Base-by-base conservation (phyloP, 2,329 filamentous ascomycete genomes). In the Monosporascus sp. region DNA sequence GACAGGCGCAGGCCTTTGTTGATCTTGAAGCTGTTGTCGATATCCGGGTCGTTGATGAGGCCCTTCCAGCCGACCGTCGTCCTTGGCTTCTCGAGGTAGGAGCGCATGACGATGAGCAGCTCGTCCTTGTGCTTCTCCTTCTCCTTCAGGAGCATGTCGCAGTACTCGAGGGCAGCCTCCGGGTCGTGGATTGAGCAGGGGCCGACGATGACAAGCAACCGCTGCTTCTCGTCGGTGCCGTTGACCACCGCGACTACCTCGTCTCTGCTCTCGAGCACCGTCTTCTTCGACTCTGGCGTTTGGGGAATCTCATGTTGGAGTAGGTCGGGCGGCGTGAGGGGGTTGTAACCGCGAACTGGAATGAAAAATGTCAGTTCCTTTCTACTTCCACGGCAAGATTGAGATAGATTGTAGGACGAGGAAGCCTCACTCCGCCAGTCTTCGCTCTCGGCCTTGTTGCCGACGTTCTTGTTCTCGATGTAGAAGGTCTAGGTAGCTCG, bases 21-120 rank as follows among this genome's bases (percentile, higher is more conserved):
- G 77, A 99, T 97, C 76, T 97, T 86, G 87, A 96, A 97, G 73
- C 88, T 94, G 72, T 96, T 93, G 73, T 97, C 92, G 68, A 99
- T 96, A 68, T 97, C 93, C 2, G 94, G 94, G 74, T 99, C 94
- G 71, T 99, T 97, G 77, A 99, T 96, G 64, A 99, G 78, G 49
- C 94, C 94, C 78, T 99, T 99, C 94, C 94, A 99, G 63, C 94
- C 94, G 27, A 99, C 91, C 0, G 94, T 99, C 27, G 94, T 99
- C 60, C 94, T 86, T 22, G 94, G 94, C 81, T 99, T 99, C 81
- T 99, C 94, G 56, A 99, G 85, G 82, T 99, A 99, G 59, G 91
- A 89, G 63, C 94, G 89, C 94, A 99, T 99, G 57, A 99, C 88
- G 63, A 99, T 94, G 64, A 95, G 80, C 38, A 99, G 81, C 68